These are phyloP conservation scores for Proteromonas lacertae DNA, from an alignment of 352 stramenopile species.

Conservation along the genomic window DNA sequence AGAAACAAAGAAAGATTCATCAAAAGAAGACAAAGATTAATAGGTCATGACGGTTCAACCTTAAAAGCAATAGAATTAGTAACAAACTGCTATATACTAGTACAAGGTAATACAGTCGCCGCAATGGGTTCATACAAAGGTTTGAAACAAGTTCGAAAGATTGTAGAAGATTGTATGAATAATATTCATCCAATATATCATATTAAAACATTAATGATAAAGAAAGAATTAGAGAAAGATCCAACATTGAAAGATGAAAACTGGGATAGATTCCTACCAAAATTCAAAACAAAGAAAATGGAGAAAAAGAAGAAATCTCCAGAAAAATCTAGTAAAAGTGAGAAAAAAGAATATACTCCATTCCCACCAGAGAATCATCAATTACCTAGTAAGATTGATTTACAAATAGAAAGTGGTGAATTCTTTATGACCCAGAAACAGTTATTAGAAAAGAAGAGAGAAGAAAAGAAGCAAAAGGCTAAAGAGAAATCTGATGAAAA, in stretches of 20 bases:
- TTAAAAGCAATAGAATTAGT: conserved; percentile 89
- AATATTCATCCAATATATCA: conserved; percentile 99
- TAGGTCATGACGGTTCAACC: conserved; percentile 84
- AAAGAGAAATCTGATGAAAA: conserved; percentile 15
- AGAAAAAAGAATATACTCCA: conserved; percentile 85
- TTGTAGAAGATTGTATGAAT: conserved; percentile 95
- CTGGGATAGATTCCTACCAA: conserved; percentile 89
- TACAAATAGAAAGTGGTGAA: conserved; percentile 88
- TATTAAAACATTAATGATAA: conserved; percentile 99
- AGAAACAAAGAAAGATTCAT: conserved; percentile 98
- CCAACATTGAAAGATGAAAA: conserved; percentile 72
- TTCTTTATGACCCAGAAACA: conserved; percentile 93
- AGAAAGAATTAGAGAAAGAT: conserved; percentile 92
- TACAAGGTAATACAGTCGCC: conserved; percentile 82
- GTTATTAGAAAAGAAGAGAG: conserved; percentile 51
- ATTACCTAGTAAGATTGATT: conserved; percentile 75
- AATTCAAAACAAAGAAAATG: conserved; percentile 97
- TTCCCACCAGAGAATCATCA: conserved; percentile 89
- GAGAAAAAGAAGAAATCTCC: conserved; percentile 56
- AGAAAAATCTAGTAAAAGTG: conserved; percentile 25
- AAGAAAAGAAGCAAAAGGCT: conserved; percentile 22
- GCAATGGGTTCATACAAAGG: conserved; percentile 34
- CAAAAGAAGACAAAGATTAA: conserved; percentile 75
- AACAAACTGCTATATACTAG: conserved; percentile 92
- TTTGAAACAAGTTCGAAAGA: conserved; percentile 46